Percentiles rank a stretch among this genome's conserved stretches.
Evolutionary conservation across 495 filamentous ascomycete genomes (phyloP).

Genomic region (Penicillium cinerascens): DNA sequence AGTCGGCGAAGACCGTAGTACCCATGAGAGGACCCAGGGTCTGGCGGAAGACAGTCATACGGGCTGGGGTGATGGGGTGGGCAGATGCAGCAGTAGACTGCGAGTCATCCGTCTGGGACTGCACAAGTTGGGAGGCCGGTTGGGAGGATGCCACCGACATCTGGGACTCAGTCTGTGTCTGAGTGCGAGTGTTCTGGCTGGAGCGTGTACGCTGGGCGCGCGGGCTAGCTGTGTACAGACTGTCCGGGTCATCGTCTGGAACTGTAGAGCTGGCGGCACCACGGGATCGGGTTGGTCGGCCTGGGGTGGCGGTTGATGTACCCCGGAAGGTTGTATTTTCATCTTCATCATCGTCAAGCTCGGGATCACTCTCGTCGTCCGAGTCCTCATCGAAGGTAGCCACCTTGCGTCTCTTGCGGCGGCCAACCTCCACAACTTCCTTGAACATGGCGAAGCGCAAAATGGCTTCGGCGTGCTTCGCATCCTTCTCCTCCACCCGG

Average conservation of each 20-base stretch:
- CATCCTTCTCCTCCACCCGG: slow-evolving; percentile 89
- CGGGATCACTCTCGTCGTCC: slow-evolving; percentile 39
- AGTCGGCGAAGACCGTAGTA: slow-evolving; percentile 66
- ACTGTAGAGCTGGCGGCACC: slow-evolving; percentile 32
- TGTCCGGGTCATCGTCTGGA: slow-evolving; percentile 40
- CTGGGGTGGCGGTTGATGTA: slow-evolving; percentile 35
- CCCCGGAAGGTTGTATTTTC: slow-evolving; percentile 29
- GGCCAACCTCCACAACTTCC: slow-evolving; percentile 86
- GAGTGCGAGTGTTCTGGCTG: slow-evolving; percentile 36
- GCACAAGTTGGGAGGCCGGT: slow-evolving; percentile 62
- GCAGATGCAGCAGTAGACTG: slow-evolving; percentile 39
- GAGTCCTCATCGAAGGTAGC: slow-evolving; percentile 47
- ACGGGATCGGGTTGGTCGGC: slow-evolving; percentile 44
- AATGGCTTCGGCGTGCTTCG: slow-evolving; percentile 82
- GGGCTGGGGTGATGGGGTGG: slow-evolving; percentile 54
- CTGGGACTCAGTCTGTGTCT: slow-evolving; percentile 52
- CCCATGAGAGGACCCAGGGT: slow-evolving; percentile 78
- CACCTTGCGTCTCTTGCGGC: slow-evolving; percentile 64
- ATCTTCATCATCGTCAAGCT: slow-evolving; percentile 38
- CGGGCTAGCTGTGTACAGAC: slow-evolving; percentile 56
- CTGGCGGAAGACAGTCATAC: slow-evolving; percentile 71
- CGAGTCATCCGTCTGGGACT: slow-evolving; percentile 53
- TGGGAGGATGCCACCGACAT: slow-evolving; percentile 64
- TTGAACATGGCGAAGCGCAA: slow-evolving; percentile 97
- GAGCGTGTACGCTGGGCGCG: slow-evolving; percentile 46